Conservation (phyloP, 306 rosid species). For the Begonia peltatifolia region DNA sequence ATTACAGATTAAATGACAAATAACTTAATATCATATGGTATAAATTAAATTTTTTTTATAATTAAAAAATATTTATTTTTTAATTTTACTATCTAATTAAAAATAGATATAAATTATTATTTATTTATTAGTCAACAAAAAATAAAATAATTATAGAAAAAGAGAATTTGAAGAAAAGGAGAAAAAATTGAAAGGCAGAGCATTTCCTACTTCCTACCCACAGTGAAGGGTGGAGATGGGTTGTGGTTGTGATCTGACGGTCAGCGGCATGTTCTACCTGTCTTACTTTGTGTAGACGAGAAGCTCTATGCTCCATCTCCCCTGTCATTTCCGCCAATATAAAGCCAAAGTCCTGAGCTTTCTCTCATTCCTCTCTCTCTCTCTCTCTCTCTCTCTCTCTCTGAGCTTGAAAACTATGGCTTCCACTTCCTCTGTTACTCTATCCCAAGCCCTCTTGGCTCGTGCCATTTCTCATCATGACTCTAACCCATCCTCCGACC, state of each 20-base stretch:
- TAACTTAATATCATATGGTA: too few species aligned
- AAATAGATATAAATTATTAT: too few species aligned
- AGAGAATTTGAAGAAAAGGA: not conserved
- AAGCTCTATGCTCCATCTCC: constrained; percentile 17
- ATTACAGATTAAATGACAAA: too few species aligned
- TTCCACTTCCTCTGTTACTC: constrained; percentile 54
- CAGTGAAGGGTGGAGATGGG: constrained; percentile 24
- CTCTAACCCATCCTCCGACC: constrained; percentile 28
- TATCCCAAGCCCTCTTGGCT: constrained; percentile 51
- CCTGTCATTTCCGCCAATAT: not conserved
- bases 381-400: constrained; percentile 3
- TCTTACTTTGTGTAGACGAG: constrained; percentile 21
- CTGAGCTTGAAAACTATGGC: constrained; percentile 34
- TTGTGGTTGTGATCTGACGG: constrained; percentile 22
- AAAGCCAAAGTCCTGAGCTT: constrained; percentile 6
- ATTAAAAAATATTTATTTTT: too few species aligned
- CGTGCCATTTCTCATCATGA: constrained; percentile 39
- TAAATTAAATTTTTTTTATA: too few species aligned
- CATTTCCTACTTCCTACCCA: constrained; percentile 30
- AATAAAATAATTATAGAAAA: too few species aligned
- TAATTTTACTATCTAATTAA: too few species aligned
- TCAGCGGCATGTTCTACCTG: constrained; percentile 23
- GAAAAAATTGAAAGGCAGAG: constrained; percentile 32
- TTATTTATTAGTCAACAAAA: too few species aligned
- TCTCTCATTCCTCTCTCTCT: constrained; percentile 7